Conservation (phyloP, 371 early-diverging fungal species). For the Thermomucor indicae-seudaticae region DNA sequence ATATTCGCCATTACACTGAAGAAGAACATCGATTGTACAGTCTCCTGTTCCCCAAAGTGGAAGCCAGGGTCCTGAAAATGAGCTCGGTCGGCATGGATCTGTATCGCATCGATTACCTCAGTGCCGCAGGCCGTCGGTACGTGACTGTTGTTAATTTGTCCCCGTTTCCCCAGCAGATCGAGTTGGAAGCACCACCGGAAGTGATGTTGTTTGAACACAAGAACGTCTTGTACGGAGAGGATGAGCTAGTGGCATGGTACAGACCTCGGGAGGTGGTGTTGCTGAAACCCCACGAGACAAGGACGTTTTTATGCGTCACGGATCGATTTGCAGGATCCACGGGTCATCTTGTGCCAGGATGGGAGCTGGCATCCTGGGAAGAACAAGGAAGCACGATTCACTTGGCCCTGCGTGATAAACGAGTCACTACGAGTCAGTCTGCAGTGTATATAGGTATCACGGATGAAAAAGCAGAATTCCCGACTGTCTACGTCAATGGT, state of each 20-base stretch:
- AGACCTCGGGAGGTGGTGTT: constrained; percentile 1
- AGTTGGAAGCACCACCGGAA: constrained; percentile 6
- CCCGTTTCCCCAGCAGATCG: constrained; percentile 15
- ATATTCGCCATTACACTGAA: constrained; percentile 16
- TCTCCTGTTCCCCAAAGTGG: constrained; percentile 22
- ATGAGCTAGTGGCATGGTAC: constrained; percentile 8
- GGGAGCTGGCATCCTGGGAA: constrained; percentile 19
- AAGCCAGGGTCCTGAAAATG: constrained; percentile 5
- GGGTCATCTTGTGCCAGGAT: constrained; percentile 27
- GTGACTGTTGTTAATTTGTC: constrained; percentile 33
- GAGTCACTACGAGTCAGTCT: no score
- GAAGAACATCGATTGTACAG: constrained; percentile 22
- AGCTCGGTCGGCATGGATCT: constrained; percentile 9
- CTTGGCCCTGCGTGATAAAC: constrained; percentile 16
- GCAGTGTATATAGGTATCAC: no score
- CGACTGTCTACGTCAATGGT: no score
- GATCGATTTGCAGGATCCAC: constrained; percentile 25
- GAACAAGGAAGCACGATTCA: constrained; percentile 6
- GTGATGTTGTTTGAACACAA: constrained; percentile 14
- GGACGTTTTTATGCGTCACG: constrained; percentile 13
- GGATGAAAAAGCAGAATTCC: no score
- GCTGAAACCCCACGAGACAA: constrained; percentile 21
- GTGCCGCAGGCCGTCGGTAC: constrained; percentile 11
- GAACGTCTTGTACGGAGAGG: constrained; percentile 3
- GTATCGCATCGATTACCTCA: constrained; percentile 15